Base-by-base conservation (phyloP, 2,329 filamentous ascomycete species). In the Escovopsis sp. region DNA sequence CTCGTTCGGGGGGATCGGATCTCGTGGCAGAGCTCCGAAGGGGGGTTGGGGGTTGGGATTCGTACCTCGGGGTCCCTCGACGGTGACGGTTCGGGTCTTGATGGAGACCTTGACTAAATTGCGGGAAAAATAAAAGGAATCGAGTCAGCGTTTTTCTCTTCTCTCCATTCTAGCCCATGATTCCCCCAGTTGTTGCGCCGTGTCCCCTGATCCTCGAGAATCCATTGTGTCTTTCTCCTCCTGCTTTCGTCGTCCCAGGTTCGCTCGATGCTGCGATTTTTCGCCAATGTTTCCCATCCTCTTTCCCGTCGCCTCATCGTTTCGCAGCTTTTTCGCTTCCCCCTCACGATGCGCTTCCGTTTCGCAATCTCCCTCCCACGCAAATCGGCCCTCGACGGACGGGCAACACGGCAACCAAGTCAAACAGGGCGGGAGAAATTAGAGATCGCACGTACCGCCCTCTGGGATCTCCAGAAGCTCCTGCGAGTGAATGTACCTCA, bases 401-500 rank as follows among this genome's bases (percentile, higher is more conserved):
- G 28, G 8, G 11, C 28, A 9, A 32, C 28, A 32, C 28, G 28
- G 23, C 23, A 23, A 23, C 23, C 23, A 37, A 42, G 34, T 2
- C 36, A 18, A 26, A 15, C 12, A 19, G 7, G 38, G 33, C 15
- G 23, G 30, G 36, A 46, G 33, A 36, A 26, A 41, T 30, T 39
- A 48, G 39, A 50, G 46, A 40, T 54, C 49, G 54, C 58, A 84
- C 85, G 73, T 81, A 94, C 87, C 87, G 76, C 88, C 85, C 70
- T 95, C 86, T 64, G 93, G 91, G 72, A 98, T 86, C 63, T 81
- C 78, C 73, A 98, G 77, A 72, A 78, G 76, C 81, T 98, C 89
- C 75, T 89, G 77, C 65, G 86, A 94, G 80, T 95, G 87, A 75
- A 98, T 94, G 85, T 95, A 96, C 78, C 85, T 93, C 91, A 96